phyloP scores from a whole-genome alignment of 1,284 basidiomycete species.

The Moesziomyces aphidis region DNA sequence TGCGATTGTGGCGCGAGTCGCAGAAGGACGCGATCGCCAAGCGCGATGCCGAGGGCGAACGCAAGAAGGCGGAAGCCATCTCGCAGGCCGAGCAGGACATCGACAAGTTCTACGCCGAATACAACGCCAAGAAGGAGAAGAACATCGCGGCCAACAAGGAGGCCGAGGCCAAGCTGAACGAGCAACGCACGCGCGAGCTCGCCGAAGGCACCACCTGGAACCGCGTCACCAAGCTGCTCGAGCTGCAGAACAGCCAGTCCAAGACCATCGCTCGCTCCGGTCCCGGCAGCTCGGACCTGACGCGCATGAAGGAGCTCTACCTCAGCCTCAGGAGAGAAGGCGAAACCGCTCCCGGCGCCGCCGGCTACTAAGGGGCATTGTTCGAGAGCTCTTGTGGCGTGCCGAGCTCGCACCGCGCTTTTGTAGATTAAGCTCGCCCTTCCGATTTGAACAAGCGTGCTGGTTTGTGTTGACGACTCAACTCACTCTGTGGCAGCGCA shows the following conservation, averaged over 20 bases:
- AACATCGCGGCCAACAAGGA: constrained; percentile 97
- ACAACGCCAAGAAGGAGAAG: constrained; percentile 89
- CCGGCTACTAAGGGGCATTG: constrained; percentile 47
- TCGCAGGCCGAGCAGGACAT: constrained; percentile 90
- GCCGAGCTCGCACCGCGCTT: background rate
- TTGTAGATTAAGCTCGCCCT: constrained; percentile 6
- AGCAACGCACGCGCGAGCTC: constrained; percentile 79
- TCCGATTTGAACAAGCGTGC: background rate
- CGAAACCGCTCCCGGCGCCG: constrained; percentile 63
- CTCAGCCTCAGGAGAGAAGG: constrained; percentile 62
- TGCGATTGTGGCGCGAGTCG: constrained; percentile 81
- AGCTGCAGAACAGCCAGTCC: constrained; percentile 92
- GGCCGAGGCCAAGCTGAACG: constrained; percentile 84
- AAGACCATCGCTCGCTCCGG: constrained; percentile 92
- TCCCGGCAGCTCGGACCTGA: constrained; percentile 87
- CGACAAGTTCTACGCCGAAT: constrained; percentile 95
- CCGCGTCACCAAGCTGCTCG: constrained; percentile 86
- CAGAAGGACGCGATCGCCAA: constrained; percentile 86
- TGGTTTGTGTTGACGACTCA: background rate
- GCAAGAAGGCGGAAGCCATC: constrained; percentile 85
- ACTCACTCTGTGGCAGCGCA: too few relatives aligned
- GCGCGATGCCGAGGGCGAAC: constrained; percentile 82
- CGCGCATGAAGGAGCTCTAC: constrained; percentile 80
- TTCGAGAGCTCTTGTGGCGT: too few relatives aligned
- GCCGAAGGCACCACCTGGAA: constrained; percentile 95